Evolutionary conservation across 169 alveolate species (phyloP), one percentile per base, ranked within the genome.

Genomic region (Eimeria mitis): DNA sequence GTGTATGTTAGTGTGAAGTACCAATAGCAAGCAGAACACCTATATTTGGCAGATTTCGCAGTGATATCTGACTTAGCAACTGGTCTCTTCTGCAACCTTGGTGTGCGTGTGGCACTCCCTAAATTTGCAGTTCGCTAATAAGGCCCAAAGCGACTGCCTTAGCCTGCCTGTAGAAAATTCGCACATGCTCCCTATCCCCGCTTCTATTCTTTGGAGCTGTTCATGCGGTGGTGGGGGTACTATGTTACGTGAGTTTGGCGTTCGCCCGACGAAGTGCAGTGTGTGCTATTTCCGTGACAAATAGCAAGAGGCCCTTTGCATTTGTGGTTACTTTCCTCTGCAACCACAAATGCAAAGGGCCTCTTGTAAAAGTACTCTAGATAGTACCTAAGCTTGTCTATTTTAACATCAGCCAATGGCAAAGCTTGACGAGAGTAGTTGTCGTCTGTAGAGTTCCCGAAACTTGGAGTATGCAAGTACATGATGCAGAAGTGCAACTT

Each of bases 401-500:
- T 28, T 34, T 3, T 34, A 40, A 73, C 19, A 0, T 40, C 16
- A 73, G 52, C 54, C 83, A 73, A 40, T 2, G 83, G 83, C 56
- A 73, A 73, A 73, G 54, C 83, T 73, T 40, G 54, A 73, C 83
- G 54, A 40, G 0, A 21, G 56, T 73, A 37, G 54, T 40, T 52
- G 34, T 16, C 34, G 54, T 19, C 56, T 40, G 9, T 28, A 63
- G 78, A 73, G 56, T 37, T 34, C 54, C 56, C 83, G 54, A 31
- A 40, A 40, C n/a, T 73, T 52, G 37, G 56, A 73, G 49, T 44
- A 75, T 75, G 85, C 63, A 49, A n/a, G 83, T 49, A 42, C 88
- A 49, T 47, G 37, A 28, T 31, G 65, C 88, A 47, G 68, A 49
- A 21, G 68, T 44, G 49, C 47, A 47, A 28, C 68, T 25, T 28